Conservation (phyloP, 75 land plant genomes). For the Selaginella tamariscina region DNA sequence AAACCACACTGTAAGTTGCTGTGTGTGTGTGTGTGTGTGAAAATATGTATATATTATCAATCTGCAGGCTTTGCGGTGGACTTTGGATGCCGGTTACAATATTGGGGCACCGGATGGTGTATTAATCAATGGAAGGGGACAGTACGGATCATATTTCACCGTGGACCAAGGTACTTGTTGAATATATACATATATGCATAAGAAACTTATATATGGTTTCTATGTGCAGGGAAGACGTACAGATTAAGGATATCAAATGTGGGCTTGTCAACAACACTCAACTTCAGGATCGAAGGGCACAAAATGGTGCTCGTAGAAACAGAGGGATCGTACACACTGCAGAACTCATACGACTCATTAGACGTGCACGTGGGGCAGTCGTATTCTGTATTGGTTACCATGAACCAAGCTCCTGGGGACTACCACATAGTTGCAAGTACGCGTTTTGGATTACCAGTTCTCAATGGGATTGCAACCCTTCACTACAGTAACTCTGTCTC, state of each 20-base stretch:
- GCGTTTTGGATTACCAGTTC: constrained; percentile 23
- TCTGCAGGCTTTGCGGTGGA: constrained; percentile 6
- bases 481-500: constrained; percentile 19
- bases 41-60: not conserved
- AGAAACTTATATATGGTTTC: not conserved
- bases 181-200: constrained; percentile 6
- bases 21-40: not conserved
- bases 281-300: constrained; percentile 42
- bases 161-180: constrained; percentile 14
- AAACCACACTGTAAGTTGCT: constrained; percentile 13
- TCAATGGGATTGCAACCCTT: constrained; percentile 23
- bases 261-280: constrained; percentile 27
- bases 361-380: constrained; percentile 49
- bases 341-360: constrained; percentile 38
- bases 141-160: not conserved
- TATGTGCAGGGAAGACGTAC: constrained; percentile 28
- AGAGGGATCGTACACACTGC: constrained; percentile 46
- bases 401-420: constrained; percentile 29
- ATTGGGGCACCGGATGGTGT: constrained; percentile 34
- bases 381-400: constrained; percentile 37
- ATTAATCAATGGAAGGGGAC: constrained; percentile 30
- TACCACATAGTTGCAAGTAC: constrained; percentile 39
- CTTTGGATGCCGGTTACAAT: constrained; percentile 21
- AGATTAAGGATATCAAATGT: constrained; percentile 33
- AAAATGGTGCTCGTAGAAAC: constrained; percentile 39